These are phyloP conservation scores for Skeletonema menzelii DNA, from an alignment of 108 stramenopile species.

Conservation along the genomic window DNA sequence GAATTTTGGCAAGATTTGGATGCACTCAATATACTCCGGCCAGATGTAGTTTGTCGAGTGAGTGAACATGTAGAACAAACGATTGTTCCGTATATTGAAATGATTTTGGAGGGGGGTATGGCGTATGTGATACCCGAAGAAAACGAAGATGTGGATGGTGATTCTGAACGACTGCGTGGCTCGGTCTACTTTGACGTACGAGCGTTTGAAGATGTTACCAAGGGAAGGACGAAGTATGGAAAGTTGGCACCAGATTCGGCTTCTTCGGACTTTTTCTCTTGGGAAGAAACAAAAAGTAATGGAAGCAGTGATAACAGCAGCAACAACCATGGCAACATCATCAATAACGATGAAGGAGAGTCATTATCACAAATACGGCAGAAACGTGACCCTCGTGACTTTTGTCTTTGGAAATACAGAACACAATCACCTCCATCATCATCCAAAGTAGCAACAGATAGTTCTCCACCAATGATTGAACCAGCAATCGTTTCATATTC, in stretches of 20 bases:
- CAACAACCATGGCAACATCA: not conserved
- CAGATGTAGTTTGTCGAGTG: slow-evolving; percentile 91
- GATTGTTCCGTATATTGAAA: slow-evolving; percentile 88
- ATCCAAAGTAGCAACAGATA: slow-evolving; percentile 27
- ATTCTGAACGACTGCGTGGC: slow-evolving; percentile 26
- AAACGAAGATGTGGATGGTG: slow-evolving; percentile 20
- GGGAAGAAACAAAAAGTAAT: slow-evolving; percentile 43
- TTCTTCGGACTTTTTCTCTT: slow-evolving; percentile 58
- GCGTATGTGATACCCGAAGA: slow-evolving; percentile 77
- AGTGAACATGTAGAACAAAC: slow-evolving; percentile 86
- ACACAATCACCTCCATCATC: slow-evolving; percentile 5
- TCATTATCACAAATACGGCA: not conserved
- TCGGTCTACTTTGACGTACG: slow-evolving; percentile 94
- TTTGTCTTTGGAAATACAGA: slow-evolving; percentile 96
- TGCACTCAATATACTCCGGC: slow-evolving; percentile 65
- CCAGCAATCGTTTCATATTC: slow-evolving; percentile 69
- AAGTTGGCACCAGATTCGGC: slow-evolving; percentile 84
- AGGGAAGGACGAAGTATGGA: slow-evolving; percentile 76
- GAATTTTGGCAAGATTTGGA: slow-evolving; percentile 85
- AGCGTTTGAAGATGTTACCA: slow-evolving; percentile 65
- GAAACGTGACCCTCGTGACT: slow-evolving; percentile 92
- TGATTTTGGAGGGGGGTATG: slow-evolving; percentile 72
- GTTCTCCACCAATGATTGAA: slow-evolving; percentile 44
- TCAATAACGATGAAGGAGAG: slow-evolving; percentile 5
- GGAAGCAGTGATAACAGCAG: not conserved